Conservation (phyloP, 2,329 filamentous ascomycete species). For the Cladosporium sp. region DNA sequence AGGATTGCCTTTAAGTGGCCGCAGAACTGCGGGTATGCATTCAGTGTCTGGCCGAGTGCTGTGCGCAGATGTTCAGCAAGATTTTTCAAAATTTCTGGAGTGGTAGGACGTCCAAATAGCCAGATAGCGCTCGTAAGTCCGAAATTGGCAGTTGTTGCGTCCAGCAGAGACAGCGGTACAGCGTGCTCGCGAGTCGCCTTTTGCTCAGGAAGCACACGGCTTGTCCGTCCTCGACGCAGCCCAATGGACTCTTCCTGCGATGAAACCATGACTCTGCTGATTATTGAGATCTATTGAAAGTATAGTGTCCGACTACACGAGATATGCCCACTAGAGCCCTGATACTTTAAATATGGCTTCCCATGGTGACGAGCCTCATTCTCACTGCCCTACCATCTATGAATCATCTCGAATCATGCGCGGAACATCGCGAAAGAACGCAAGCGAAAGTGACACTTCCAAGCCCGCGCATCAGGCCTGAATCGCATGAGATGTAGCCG, state of each 20-base stretch:
- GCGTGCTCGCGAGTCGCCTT: background rate
- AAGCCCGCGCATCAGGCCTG: too few relatives aligned
- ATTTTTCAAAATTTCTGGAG: background rate
- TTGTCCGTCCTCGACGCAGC: background rate
- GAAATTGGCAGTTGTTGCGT: slow-evolving; percentile 12
- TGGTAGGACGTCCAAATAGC: slow-evolving; percentile 7
- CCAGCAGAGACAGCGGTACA: slow-evolving; percentile 7
- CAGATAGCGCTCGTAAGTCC: slow-evolving; percentile 10
- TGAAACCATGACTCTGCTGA: background rate
- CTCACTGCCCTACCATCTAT: background rate
- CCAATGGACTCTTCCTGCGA: background rate
- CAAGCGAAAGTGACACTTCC: too few relatives aligned
- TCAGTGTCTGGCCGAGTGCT: background rate
- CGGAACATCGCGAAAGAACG: too few relatives aligned
- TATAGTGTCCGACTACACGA: too few relatives aligned
- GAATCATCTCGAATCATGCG: background rate
- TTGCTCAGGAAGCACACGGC: background rate
- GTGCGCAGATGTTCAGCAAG: background rate
- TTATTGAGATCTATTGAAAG: too few relatives aligned
- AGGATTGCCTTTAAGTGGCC: slow-evolving; percentile 2
- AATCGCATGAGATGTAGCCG: too few relatives aligned
- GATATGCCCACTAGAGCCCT: background rate
- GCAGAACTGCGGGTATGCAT: slow-evolving; percentile 10
- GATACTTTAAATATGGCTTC: background rate
- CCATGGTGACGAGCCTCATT: background rate